Percentiles rank a stretch among this genome's conserved stretches.
phyloP scores from a whole-genome alignment of 768 basidiomycete genomes.

The Vararia minispora region DNA sequence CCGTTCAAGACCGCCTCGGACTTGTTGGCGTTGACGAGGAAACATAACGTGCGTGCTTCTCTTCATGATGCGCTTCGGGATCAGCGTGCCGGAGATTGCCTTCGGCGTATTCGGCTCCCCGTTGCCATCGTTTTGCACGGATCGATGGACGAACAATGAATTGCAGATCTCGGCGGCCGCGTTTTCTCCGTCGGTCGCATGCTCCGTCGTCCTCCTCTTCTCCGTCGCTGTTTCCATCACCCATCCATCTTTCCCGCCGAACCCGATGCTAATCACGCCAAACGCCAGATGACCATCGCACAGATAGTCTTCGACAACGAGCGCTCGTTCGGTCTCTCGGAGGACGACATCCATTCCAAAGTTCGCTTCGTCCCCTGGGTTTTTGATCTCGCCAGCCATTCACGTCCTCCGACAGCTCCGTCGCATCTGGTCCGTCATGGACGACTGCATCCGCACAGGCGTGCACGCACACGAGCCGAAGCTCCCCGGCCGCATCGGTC shows the following conservation, averaged over 20 bases:
- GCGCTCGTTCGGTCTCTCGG: slow-evolving; percentile 63
- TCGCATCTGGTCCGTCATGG: slow-evolving; percentile 89
- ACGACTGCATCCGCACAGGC: slow-evolving; percentile 78
- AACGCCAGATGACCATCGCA: slow-evolving; percentile 89
- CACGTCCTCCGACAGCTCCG: slow-evolving; percentile 31
- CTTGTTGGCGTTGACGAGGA: slow-evolving; percentile 63
- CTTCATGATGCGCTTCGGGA: no score
- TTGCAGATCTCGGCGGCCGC: no score
- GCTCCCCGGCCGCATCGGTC: slow-evolving; percentile 77
- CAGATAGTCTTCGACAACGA: slow-evolving; percentile 94
- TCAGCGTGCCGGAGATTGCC: no score
- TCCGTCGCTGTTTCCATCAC: neutral
- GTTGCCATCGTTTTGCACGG: no score
- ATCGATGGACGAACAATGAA: no score
- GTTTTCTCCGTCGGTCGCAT: no score
- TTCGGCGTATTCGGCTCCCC: no score
- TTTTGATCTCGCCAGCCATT: slow-evolving; percentile 2
- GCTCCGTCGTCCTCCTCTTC: neutral
- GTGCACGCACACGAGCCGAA: slow-evolving; percentile 68
- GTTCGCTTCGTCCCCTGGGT: slow-evolving; percentile 23
- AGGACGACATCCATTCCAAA: slow-evolving; percentile 66
- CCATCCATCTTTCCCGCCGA: slow-evolving; percentile 1
- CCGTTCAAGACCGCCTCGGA: slow-evolving; percentile 72
- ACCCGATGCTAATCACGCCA: no score
- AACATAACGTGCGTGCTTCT: slow-evolving; percentile 58